Base-by-base conservation (phyloP, 306 rosid genomes). In the Castanea mollissima region DNA sequence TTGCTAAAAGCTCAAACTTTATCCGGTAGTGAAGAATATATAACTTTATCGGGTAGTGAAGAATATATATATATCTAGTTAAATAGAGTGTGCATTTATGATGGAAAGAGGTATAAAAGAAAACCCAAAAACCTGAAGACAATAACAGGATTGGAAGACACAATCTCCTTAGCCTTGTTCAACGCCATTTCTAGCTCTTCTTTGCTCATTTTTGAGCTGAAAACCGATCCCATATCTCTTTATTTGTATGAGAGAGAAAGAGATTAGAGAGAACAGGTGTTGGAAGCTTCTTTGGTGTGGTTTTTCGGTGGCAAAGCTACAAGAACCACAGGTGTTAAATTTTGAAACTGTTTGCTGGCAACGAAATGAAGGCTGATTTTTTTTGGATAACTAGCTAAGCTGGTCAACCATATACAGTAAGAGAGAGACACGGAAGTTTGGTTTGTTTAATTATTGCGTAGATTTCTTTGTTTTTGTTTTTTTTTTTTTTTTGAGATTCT, bases 101-200 rank as follows among this genome's bases (percentile, higher is more conserved):
- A 21, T 23, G 9, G 20, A 54, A n/a, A 41, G 59, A 55, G n/a
- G 23, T 6, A 21, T 8, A 1, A 2, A 14, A 12, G 73, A 35
- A 29, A 49, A 14, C 12, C 15, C 19, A 60, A 51, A 58, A 69
- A 85, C 91, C 91, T 88, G 89, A 88, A 85, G 68, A 85, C 83
- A 69, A 83, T 83, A 41, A 79, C 89, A 0, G 91, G 84, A 55
- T 64, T 31, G 59, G 91, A 81, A 74, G 81, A 73, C 6, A 85
- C 80, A 29, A 81, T 76, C 79, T 80, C 54, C 84, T 88, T 83
- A 51, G 63, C 89, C 75, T 88, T 86, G 74, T 65, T 69, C 31
- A 88, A 85, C 41, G 88, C 88, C 86, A 74, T 76, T 23, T 86
- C 65, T 4, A 81, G 49, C 77, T 85, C 83, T 64, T 83, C 83